These are phyloP conservation scores for Fusarium setosum DNA, from an alignment of 2,329 filamentous ascomycete genomes.

Conservation along the genomic window DNA sequence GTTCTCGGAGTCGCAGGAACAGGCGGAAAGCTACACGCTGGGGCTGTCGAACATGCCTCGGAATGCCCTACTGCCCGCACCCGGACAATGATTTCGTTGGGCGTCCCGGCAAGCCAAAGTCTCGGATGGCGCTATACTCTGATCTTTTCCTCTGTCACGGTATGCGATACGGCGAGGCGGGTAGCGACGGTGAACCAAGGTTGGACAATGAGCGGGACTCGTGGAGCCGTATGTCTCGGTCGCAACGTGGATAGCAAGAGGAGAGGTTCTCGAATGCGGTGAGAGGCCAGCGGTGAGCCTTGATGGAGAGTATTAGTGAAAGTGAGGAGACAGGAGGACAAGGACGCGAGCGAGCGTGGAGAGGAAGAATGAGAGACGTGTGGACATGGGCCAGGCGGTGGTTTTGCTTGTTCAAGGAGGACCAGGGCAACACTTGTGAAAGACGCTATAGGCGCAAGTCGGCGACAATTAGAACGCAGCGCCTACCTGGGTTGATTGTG, in stretches of 20 bases:
- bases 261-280: slow-evolving; percentile 37
- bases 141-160: slow-evolving; percentile 28
- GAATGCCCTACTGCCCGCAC: slow-evolving; percentile 47
- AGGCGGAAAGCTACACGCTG: slow-evolving; percentile 48
- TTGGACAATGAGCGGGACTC: slow-evolving; percentile 37
- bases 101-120: slow-evolving; percentile 34
- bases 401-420: slow-evolving; percentile 40
- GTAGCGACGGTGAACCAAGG: slow-evolving; percentile 36
- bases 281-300: slow-evolving; percentile 26
- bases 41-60: slow-evolving; percentile 52
- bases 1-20: slow-evolving; percentile 42
- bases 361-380: slow-evolving; percentile 24
- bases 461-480: slow-evolving; percentile 35
- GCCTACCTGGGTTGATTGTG: slow-evolving; percentile 41
- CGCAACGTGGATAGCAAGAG: slow-evolving; percentile 32
- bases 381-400: slow-evolving; percentile 35
- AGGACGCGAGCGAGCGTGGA: slow-evolving; percentile 25
- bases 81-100: slow-evolving; percentile 42
- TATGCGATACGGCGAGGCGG: slow-evolving; percentile 30
- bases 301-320: slow-evolving; percentile 24
- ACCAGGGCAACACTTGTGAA: slow-evolving; percentile 23
- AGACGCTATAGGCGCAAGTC: slow-evolving; percentile 39
- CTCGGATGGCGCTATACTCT: slow-evolving; percentile 24
- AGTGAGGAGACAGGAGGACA: slow-evolving; percentile 24
- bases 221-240: slow-evolving; percentile 47